These are phyloP conservation scores for Ophiostoma ips DNA, from an alignment of 2,329 filamentous ascomycete species.

Conservation along the genomic window DNA sequence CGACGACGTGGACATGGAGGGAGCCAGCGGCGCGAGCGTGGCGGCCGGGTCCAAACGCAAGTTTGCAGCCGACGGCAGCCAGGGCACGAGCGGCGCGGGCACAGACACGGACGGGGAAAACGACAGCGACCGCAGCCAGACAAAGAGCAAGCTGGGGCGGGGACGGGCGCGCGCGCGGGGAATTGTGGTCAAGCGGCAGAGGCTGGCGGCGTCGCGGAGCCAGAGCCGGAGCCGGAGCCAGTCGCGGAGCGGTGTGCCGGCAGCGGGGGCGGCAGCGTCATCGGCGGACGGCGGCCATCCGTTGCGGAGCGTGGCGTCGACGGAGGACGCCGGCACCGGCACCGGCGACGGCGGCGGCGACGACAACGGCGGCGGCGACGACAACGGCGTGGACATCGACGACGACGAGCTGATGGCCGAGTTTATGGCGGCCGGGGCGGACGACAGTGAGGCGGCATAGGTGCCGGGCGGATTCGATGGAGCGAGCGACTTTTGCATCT, in stretches of 20 bases:
- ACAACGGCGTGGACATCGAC: constrained; percentile 27
- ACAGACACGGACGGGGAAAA: constrained; percentile 21
- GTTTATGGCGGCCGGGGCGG: constrained; percentile 47
- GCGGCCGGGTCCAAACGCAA: constrained; percentile 14
- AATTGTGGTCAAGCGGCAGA: constrained; percentile 35
- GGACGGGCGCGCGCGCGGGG: constrained; percentile 19
- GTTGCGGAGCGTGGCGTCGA: constrained; percentile 13
- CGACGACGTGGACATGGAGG: constrained; percentile 17
- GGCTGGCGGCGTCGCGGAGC: constrained; percentile 27
- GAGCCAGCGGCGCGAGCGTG: constrained; percentile 4
- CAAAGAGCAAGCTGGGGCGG: constrained; percentile 10
- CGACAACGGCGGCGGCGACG: not conserved
- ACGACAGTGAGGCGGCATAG: constrained; percentile 23
- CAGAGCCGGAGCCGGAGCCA: constrained; percentile 26
- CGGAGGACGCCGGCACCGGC: not conserved
- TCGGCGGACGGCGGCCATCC: not conserved
- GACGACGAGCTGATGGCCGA: constrained; percentile 49
- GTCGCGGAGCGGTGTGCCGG: too few species aligned
- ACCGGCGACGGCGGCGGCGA: not conserved
- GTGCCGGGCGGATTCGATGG: not conserved
- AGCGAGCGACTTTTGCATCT: not conserved
- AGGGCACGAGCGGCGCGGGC: constrained; percentile 14
- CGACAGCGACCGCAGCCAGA: constrained; percentile 11
- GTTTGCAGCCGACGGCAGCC: constrained; percentile 15
- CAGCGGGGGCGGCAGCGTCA: not conserved